A percentile compares a stretch with the other conserved stretches of the same genome.
These are phyloP conservation scores for Penicillium fimorum DNA, from an alignment of 495 filamentous ascomycete species.

Conservation along the genomic window DNA sequence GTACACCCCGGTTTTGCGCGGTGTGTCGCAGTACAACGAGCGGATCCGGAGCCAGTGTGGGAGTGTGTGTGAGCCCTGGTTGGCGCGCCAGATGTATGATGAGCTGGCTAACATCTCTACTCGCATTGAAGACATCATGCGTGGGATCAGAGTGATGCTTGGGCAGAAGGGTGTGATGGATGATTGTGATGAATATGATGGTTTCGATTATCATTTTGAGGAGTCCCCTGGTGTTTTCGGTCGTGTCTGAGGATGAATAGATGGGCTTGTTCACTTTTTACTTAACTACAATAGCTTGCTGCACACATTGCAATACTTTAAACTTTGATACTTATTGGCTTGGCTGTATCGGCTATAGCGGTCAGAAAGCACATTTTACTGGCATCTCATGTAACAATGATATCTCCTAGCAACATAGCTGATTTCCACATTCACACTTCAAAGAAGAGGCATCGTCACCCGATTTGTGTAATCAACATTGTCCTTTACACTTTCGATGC, in stretches of 20 bases:
- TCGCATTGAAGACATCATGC: background rate
- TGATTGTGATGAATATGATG: background rate
- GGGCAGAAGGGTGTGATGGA: background rate
- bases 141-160: background rate
- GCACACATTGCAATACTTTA: background rate
- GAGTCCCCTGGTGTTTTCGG: background rate
- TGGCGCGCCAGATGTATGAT: background rate
- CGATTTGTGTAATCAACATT: constrained; percentile 31
- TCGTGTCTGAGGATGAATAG: background rate
- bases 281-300: background rate
- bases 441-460: constrained; percentile 28
- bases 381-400: background rate
- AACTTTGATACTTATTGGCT: background rate
- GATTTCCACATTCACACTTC: background rate
- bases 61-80: background rate
- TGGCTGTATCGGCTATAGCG: background rate
- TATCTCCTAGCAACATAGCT: background rate
- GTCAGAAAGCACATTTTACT: background rate
- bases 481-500: constrained; percentile 25
- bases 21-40: background rate
- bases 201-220: background rate
- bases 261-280: background rate
- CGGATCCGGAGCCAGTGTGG: background rate
- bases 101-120: background rate
- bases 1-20: background rate